A percentile compares a stretch with the other conserved stretches of the same genome.
Evolutionary conservation across 108 stramenopile genomes (phyloP).

Genomic region (Cyclotella atomus): DNA sequence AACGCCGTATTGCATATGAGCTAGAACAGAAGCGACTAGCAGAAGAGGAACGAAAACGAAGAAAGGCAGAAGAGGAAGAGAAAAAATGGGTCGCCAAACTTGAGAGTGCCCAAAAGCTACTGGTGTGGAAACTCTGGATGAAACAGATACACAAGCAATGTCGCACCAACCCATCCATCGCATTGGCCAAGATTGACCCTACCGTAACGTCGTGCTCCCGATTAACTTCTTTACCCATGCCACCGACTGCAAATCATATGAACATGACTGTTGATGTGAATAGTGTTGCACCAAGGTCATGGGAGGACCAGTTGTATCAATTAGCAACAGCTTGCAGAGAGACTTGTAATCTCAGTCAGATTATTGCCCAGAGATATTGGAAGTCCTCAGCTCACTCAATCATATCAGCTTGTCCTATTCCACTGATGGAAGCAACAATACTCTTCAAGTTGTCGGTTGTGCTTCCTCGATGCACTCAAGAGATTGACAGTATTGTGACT

Average conservation of each 20-base stretch:
- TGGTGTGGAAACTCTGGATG: conserved; percentile 47
- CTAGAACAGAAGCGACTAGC: conserved; percentile 27
- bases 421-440: conserved; percentile 16
- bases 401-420: background rate
- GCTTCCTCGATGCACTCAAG: conserved; percentile 17
- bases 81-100: conserved; percentile 39
- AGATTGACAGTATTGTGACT: conserved; percentile 14
- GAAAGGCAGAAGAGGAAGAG: conserved; percentile 43
- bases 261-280: no score
- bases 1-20: conserved; percentile 18
- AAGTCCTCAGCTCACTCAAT: background rate
- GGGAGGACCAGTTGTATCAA: conserved; percentile 37
- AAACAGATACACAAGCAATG: conserved; percentile 31
- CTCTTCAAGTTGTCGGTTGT: conserved; percentile 40
- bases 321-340: conserved; percentile 39
- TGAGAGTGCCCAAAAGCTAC: conserved; percentile 39
- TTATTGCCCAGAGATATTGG: conserved; percentile 14
- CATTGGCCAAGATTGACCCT: conserved; percentile 35
- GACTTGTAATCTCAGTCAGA: conserved; percentile 30
- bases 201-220: conserved; percentile 24
- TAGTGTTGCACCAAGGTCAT: no score
- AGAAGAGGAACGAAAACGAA: conserved; percentile 45
- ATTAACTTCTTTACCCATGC: background rate
- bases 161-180: conserved; percentile 14
- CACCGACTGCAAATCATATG: no score